Base-by-base conservation (phyloP, 2,329 filamentous ascomycete species). In the Talaromyces funiculosus region DNA sequence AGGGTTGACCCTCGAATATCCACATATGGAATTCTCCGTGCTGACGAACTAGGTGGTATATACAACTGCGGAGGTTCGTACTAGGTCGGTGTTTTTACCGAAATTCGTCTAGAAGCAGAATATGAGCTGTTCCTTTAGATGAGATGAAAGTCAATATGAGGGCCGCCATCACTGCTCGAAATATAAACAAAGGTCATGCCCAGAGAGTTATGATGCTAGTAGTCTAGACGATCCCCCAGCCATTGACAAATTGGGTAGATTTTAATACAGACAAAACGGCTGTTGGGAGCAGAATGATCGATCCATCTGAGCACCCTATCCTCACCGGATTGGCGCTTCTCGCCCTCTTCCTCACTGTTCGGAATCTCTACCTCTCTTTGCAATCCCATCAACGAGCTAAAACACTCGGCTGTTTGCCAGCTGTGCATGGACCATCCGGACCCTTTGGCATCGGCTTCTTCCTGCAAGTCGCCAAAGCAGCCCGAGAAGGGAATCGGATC, bases 361-460 rank as follows among this genome's bases (percentile, higher is more conserved):
- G 53, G 22, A 47, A 40, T 22, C 18, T 60, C 22, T 60, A 51
- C 33, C 18, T 22, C 18, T 51, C 58, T 8, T 31, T 54, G 12
- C 37, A 29, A 24, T 56, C 58, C 37, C 40, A 37, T 24, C 51
- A 49, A 29, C 58, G 29, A 31, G 58, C 51, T 1, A 60, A 26
- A 29, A 20, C 31, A 7, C 58, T 60, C 26, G 58, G 58, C 31
- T 60, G 58, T 22, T 22, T 47, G 35, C 58, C 58, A 24, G 58
- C 29, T 26, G 53, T 60, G 9, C 37, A 60, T 18, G 58, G 58
- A 18, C 40, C 51, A 14, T 60, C 58, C 2, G 58, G 58, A 5
- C 58, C 53, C 18, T 60, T 60, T 42, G 58, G 58, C 5, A 24
- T 60, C 10, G 16, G 53, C 9, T 60, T 60, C 22, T 60, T 60